Percentiles rank a stretch among this genome's conserved stretches.
Conservation (phyloP, 1,284 basidiomycete species). For the Boletus subluridellus region DNA sequence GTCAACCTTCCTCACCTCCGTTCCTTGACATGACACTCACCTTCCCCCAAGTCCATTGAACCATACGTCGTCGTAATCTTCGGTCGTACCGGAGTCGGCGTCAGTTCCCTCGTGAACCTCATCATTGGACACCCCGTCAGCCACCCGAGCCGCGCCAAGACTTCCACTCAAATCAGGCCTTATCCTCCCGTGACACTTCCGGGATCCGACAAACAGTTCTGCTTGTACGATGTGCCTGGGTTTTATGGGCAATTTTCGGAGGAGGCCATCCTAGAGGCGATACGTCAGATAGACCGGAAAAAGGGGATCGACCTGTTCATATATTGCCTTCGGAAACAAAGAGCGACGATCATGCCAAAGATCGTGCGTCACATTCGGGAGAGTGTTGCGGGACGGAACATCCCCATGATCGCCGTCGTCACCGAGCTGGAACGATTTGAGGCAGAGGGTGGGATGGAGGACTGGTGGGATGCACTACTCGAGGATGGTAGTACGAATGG, state of each 20-base stretch:
- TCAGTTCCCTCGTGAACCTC: conserved; percentile 30
- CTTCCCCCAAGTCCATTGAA: neutral
- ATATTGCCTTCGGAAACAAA: conserved; percentile 26
- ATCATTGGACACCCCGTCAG: conserved; percentile 19
- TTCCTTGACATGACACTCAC: neutral
- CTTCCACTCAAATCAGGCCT: neutral
- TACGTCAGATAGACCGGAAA: conserved; percentile 15
- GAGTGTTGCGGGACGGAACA: neutral
- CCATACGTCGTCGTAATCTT: conserved; percentile 27
- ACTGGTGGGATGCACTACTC: conserved; percentile 25
- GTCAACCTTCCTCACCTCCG: neutral
- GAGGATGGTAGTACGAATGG: conserved; percentile 17
- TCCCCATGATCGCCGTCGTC: conserved; percentile 29
- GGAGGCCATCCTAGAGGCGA: conserved; percentile 10
- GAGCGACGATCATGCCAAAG: conserved; percentile 14
- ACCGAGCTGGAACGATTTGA: conserved; percentile 29
- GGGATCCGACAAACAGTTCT: conserved; percentile 3
- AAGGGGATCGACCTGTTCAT: conserved; percentile 23
- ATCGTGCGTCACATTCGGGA: conserved; percentile 10
- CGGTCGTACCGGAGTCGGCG: conserved; percentile 26
- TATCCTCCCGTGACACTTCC: neutral
- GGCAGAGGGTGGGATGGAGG: conserved; percentile 22
- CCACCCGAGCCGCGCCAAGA: conserved; percentile 12
- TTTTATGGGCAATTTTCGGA: conserved; percentile 13
- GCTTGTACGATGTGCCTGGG: conserved; percentile 24